Evolutionary conservation across 2,329 filamentous ascomycete genomes (phyloP).

Genomic region (Aureobasidium sp.): DNA sequence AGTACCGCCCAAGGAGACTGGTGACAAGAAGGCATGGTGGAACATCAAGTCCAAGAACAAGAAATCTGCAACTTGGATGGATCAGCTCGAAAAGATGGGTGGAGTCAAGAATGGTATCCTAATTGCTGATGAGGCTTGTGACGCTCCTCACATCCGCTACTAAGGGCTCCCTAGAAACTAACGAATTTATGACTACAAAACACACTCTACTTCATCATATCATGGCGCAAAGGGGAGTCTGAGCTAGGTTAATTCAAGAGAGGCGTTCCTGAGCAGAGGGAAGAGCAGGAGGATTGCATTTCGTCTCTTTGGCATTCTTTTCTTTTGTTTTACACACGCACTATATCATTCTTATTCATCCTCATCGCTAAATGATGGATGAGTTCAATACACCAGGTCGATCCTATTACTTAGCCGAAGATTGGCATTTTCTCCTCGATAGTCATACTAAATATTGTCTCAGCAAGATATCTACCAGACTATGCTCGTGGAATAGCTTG

Average conservation of each 20-base stretch:
- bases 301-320: background rate
- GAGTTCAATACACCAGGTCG: too few species aligned
- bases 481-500: too few species aligned
- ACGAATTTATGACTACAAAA: background rate
- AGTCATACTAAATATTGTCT: too few species aligned
- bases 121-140: constrained; percentile 31
- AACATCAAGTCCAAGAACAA: constrained; percentile 31
- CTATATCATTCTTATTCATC: too few species aligned
- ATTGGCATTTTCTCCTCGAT: too few species aligned
- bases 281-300: too few species aligned
- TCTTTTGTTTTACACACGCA: too few species aligned
- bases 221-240: background rate
- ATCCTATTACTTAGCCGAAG: too few species aligned
- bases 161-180: background rate
- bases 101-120: constrained; percentile 37
- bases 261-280: too few species aligned
- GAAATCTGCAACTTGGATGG: constrained; percentile 35
- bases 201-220: background rate
- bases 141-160: constrained; percentile 23
- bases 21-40: constrained; percentile 25
- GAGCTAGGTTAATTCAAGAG: too few species aligned
- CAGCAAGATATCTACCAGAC: too few species aligned
- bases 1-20: constrained; percentile 16
- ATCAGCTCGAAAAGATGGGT: constrained; percentile 32
- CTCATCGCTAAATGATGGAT: too few species aligned